Conservation (phyloP, 2,329 filamentous ascomycete species). For the Diaporthe batatas region DNA sequence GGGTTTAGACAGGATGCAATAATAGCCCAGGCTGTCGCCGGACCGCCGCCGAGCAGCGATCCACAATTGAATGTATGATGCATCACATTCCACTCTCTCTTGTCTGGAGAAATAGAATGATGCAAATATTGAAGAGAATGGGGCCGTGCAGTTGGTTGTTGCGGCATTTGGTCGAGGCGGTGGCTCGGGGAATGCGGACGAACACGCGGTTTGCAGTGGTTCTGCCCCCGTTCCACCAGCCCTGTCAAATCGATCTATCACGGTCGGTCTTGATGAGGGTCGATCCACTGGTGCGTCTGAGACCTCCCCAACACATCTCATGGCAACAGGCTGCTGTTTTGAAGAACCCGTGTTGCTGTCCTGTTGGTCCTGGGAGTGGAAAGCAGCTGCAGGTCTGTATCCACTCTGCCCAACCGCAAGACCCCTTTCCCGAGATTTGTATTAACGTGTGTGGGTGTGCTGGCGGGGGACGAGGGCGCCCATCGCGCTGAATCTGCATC, state of each 20-base stretch:
- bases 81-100: not conserved
- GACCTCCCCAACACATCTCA: no score
- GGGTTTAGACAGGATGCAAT: not conserved
- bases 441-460: not conserved
- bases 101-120: not conserved
- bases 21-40: not conserved
- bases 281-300: not conserved
- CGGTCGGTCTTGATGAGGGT: not conserved
- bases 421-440: not conserved
- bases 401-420: not conserved
- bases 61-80: constrained; percentile 1
- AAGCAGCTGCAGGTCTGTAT: not conserved
- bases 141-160: constrained; percentile 16
- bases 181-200: not conserved
- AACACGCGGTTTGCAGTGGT: constrained; percentile 1
- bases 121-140: not conserved
- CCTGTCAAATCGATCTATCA: not conserved
- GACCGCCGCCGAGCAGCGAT: not conserved
- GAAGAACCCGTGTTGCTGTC: not conserved
- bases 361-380: not conserved
- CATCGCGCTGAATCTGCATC: constrained; percentile 1
- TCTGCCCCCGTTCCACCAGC: not conserved
- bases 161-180: not conserved
- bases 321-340: no score
- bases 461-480: not conserved